These are phyloP conservation scores for Arthromyces matolae DNA, from an alignment of 768 basidiomycete genomes.

Conservation along the genomic window DNA sequence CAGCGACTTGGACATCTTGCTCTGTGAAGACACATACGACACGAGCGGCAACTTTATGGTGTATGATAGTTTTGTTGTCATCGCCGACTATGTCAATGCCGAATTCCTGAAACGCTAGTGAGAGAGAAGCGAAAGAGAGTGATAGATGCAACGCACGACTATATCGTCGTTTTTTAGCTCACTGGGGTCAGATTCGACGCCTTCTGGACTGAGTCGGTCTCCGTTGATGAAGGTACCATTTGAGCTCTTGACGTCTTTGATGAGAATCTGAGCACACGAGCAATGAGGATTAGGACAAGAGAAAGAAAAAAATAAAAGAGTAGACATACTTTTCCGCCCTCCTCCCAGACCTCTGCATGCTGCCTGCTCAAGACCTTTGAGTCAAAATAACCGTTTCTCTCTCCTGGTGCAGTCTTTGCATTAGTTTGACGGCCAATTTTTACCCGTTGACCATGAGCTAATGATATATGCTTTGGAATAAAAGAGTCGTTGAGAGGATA, in stretches of 20 bases:
- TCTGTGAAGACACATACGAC: constrained; percentile 86
- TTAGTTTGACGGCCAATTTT: constrained; percentile 97
- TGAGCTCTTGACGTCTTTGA: constrained; percentile 97
- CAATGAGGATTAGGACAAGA: neutral
- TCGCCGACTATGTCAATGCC: constrained; percentile 99
- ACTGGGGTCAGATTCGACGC: constrained; percentile 86
- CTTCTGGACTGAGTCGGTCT: constrained; percentile 85
- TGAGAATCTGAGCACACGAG: constrained; percentile 67
- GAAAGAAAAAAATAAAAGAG: too few relatives aligned
- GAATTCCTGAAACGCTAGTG: constrained; percentile 67
- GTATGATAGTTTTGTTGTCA: constrained; percentile 96
- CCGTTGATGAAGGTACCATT: constrained; percentile 99
- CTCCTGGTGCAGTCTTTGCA: constrained; percentile 88
- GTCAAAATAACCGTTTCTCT: constrained; percentile 96
- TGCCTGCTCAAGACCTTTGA: constrained; percentile 89
- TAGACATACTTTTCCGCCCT: constrained; percentile 72
- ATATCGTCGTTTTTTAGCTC: constrained; percentile 95
- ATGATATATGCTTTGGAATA: constrained; percentile 89
- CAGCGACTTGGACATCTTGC: constrained; percentile 76
- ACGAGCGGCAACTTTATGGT: constrained; percentile 97
- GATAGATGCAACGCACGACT: constrained; percentile 60
- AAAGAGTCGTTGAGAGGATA: constrained; percentile 96
- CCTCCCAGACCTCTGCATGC: constrained; percentile 99
- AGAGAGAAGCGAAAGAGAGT: constrained; percentile 1
- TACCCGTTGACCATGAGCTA: constrained; percentile 61